phyloP scores from a whole-genome alignment of 495 filamentous ascomycete genomes.

The Penicillium ochrochloron region DNA sequence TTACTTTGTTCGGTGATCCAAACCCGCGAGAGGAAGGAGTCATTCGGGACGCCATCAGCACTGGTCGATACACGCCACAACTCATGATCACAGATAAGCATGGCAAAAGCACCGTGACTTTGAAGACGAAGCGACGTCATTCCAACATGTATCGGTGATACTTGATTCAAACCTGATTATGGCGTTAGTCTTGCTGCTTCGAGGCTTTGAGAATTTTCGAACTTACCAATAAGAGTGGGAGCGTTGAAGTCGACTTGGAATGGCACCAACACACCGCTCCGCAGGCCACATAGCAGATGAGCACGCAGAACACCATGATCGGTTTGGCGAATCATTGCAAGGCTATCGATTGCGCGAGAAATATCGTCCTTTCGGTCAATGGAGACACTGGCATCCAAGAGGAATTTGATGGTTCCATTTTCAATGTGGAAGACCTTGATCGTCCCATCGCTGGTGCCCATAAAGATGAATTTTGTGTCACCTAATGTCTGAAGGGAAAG shows the following conservation, averaged over 20 bases:
- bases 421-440: conserved; percentile 38
- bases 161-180: conserved; percentile 37
- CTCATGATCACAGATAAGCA: conserved; percentile 46
- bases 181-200: background rate
- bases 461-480: conserved; percentile 35
- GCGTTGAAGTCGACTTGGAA: conserved; percentile 34
- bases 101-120: conserved; percentile 30
- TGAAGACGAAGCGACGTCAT: conserved; percentile 45
- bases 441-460: conserved; percentile 44
- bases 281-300: conserved; percentile 48
- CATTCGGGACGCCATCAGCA: conserved; percentile 23
- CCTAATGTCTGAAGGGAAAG: conserved; percentile 39
- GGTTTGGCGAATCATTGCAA: conserved; percentile 32
- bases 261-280: conserved; percentile 48
- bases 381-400: conserved; percentile 24
- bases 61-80: conserved; percentile 46
- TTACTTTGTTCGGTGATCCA: conserved; percentile 53
- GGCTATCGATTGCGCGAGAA: conserved; percentile 46
- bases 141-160: conserved; percentile 35
- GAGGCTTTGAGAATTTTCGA: background rate
- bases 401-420: conserved; percentile 20
- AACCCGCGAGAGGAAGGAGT: conserved; percentile 39
- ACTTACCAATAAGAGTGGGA: conserved; percentile 35
- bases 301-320: conserved; percentile 16
- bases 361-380: conserved; percentile 32